phyloP scores from a whole-genome alignment of 139 green algal genomes.

The Ulvella scutata region DNA sequence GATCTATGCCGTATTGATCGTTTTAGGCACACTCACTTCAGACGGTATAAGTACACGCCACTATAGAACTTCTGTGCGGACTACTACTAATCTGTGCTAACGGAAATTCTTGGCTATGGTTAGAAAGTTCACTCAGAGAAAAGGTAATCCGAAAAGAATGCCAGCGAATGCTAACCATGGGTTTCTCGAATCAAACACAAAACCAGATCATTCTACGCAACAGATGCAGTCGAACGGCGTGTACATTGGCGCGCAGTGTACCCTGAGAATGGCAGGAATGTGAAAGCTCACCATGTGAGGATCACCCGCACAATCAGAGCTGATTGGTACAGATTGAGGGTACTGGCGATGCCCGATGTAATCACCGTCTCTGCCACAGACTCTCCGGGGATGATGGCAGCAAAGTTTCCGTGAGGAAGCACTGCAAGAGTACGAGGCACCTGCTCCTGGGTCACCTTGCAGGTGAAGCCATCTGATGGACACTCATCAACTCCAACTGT shows the following conservation, averaged over 20 bases:
- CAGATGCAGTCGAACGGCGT: constrained; percentile 53
- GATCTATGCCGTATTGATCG: background rate
- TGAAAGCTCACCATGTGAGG: constrained; percentile 98
- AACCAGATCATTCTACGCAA: constrained; percentile 17
- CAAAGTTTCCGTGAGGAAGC: constrained; percentile 27
- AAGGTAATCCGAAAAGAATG: background rate
- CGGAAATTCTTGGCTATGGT: background rate
- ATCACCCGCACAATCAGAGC: constrained; percentile 81
- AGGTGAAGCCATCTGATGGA: background rate
- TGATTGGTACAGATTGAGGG: constrained; percentile 89
- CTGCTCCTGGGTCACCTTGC: background rate
- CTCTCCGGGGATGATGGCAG: constrained; percentile 88
- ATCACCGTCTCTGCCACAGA: constrained; percentile 75
- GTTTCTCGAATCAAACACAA: background rate
- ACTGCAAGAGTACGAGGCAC: background rate
- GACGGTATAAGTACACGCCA: background rate
- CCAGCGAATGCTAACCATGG: background rate
- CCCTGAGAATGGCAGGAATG: too few relatives aligned
- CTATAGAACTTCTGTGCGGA: background rate
- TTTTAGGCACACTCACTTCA: background rate
- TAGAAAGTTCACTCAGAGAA: background rate
- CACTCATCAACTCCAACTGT: too few relatives aligned
- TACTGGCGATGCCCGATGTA: constrained; percentile 45
- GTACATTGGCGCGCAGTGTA: constrained; percentile 79
- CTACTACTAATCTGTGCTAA: background rate